Evolutionary conservation across 2,329 filamentous ascomycete species (phyloP).

Genomic region (Acrodontium crateriforme): DNA sequence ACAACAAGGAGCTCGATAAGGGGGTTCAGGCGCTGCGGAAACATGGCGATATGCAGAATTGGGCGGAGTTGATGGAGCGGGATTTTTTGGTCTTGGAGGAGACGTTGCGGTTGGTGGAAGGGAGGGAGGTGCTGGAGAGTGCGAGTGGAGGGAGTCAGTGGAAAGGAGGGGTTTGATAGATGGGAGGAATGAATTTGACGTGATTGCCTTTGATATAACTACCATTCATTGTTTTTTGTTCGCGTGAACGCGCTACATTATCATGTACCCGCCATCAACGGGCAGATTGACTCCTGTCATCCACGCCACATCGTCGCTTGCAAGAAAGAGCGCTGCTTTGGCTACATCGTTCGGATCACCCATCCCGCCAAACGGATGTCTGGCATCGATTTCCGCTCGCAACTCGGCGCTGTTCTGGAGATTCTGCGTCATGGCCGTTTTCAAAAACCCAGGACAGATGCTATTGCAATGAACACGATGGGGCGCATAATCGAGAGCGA

Average conservation of each 20-base stretch:
- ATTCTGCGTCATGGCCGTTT: slow-evolving; percentile 25
- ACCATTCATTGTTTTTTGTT: too few species aligned
- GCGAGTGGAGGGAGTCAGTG: slow-evolving; percentile 20
- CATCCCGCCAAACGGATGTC: slow-evolving; percentile 23
- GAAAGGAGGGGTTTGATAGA: slow-evolving; percentile 2
- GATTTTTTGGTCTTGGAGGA: slow-evolving; percentile 25
- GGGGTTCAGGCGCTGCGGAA: slow-evolving; percentile 58
- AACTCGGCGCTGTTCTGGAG: slow-evolving; percentile 19
- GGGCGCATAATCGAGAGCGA: slow-evolving; percentile 31
- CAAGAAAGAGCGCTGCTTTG: slow-evolving; percentile 30
- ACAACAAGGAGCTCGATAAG: slow-evolving; percentile 48
- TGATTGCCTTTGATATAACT: background rate
- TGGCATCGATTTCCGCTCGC: slow-evolving; percentile 14
- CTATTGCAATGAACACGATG: slow-evolving; percentile 30
- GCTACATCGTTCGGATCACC: slow-evolving; percentile 26
- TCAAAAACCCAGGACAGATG: slow-evolving; percentile 27
- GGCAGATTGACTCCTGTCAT: slow-evolving; percentile 31
- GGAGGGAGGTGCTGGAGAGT: slow-evolving; percentile 13
- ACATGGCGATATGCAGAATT: slow-evolving; percentile 71
- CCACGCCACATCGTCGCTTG: slow-evolving; percentile 31
- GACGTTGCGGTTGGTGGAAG: slow-evolving; percentile 22
- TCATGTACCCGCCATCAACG: slow-evolving; percentile 32
- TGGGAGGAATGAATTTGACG: background rate
- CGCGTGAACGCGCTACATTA: too few species aligned
- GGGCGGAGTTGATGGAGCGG: slow-evolving; percentile 62